Evolutionary conservation across 495 filamentous ascomycete genomes (phyloP).

Genomic region (Xylaria venustula): DNA sequence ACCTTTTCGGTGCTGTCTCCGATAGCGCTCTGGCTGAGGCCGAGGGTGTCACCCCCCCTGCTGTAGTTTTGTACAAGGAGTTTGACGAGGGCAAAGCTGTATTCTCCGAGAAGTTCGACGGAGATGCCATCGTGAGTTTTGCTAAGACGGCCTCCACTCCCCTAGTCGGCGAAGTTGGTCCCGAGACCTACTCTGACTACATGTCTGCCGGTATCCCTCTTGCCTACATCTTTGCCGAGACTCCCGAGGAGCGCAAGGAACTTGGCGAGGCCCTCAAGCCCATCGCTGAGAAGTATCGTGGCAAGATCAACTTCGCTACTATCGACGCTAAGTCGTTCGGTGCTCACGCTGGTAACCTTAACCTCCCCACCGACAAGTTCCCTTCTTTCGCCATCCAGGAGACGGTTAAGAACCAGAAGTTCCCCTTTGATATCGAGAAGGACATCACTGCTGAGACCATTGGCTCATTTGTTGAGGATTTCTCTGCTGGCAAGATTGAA

Average conservation of each 20-base stretch:
- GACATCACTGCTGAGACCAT: slow-evolving; percentile 74
- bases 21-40: slow-evolving; percentile 83
- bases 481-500: slow-evolving; percentile 82
- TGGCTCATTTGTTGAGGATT: slow-evolving; percentile 82
- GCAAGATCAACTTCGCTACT: slow-evolving; percentile 92
- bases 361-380: slow-evolving; percentile 93
- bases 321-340: slow-evolving; percentile 96
- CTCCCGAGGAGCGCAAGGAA: slow-evolving; percentile 78
- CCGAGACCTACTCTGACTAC: slow-evolving; percentile 95
- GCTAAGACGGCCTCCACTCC: slow-evolving; percentile 83
- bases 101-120: slow-evolving; percentile 76
- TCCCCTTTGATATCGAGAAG: slow-evolving; percentile 84
- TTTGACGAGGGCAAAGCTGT: slow-evolving; percentile 95
- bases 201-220: slow-evolving; percentile 93
- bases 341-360: slow-evolving; percentile 93
- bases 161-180: slow-evolving; percentile 93
- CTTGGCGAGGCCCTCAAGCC: slow-evolving; percentile 65
- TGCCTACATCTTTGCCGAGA: slow-evolving; percentile 97
- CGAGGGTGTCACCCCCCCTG: slow-evolving; percentile 82
- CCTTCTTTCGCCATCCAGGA: slow-evolving; percentile 98
- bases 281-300: slow-evolving; percentile 71
- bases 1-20: slow-evolving; percentile 83
- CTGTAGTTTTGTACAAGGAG: slow-evolving; percentile 92
- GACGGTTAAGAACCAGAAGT: slow-evolving; percentile 94
- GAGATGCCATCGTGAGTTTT: slow-evolving; percentile 75